These are phyloP conservation scores for Ramaria rubella DNA, from an alignment of 768 basidiomycete genomes.

Conservation along the genomic window DNA sequence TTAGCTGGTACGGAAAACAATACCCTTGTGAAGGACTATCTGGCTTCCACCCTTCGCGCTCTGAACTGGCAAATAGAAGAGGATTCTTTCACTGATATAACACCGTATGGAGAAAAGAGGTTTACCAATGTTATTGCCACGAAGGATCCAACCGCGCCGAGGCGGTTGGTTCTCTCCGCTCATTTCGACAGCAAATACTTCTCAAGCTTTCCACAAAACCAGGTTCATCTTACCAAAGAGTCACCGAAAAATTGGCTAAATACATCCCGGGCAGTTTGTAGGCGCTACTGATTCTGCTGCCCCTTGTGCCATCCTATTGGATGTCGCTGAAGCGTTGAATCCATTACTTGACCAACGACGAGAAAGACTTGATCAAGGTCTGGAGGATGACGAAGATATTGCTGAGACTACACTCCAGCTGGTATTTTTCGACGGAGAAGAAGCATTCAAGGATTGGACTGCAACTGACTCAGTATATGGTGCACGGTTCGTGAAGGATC, in stretches of 20 bases:
- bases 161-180: conserved; percentile 82
- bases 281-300: conserved; percentile 98
- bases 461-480: conserved; percentile 89
- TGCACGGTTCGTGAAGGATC: conserved; percentile 75
- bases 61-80: conserved; percentile 86
- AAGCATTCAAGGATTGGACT: conserved; percentile 90
- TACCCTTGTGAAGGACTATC: conserved; percentile 76
- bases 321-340: conserved; percentile 80
- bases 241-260: neutral
- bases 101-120: conserved; percentile 71
- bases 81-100: conserved; percentile 70
- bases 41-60: conserved; percentile 59
- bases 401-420: conserved; percentile 84
- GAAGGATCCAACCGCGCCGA: conserved; percentile 78
- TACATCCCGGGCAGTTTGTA: conserved; percentile 60
- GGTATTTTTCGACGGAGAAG: conserved; percentile 96
- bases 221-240: conserved; percentile 41
- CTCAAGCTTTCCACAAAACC: conserved; percentile 58
- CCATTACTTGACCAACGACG: conserved; percentile 59
- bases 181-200: conserved; percentile 95
- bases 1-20: conserved; percentile 69
- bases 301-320: conserved; percentile 89
- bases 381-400: conserved; percentile 63
- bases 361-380: conserved; percentile 42
- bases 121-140: conserved; percentile 95